A percentile compares a stretch with the other conserved stretches of the same genome.
Evolutionary conservation across 2,329 filamentous ascomycete species (phyloP).

Genomic region (Paradendryphiella salina): DNA sequence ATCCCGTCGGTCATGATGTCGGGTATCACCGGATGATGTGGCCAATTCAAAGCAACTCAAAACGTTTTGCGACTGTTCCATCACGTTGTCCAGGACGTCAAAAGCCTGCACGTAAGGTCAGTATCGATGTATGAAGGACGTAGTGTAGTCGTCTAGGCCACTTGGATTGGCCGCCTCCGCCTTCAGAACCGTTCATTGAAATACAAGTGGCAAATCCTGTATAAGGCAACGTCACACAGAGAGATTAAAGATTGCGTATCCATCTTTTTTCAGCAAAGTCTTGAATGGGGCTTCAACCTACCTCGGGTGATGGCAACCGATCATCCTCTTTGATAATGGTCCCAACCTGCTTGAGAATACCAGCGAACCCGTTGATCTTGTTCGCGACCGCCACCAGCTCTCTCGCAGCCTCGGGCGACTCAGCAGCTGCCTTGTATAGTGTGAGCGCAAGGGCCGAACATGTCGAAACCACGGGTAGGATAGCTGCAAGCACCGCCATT

Average conservation of each 20-base stretch:
- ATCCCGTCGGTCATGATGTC: conserved; percentile 6
- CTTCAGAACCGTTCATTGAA: too few species aligned
- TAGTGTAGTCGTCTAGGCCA: not conserved
- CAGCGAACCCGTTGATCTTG: conserved; percentile 42
- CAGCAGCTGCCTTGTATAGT: conserved; percentile 39
- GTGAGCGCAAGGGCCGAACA: conserved; percentile 41
- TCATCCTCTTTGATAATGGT: conserved; percentile 46
- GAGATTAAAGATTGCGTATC: not conserved
- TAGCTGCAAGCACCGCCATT: conserved; percentile 44
- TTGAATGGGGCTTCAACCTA: conserved; percentile 18
- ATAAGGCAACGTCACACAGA: not conserved
- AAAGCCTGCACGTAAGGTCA: conserved; percentile 33
- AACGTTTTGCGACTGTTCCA: conserved; percentile 36
- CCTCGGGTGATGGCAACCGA: conserved; percentile 42
- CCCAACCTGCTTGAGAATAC: conserved; percentile 46
- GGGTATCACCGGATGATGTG: conserved; percentile 16
- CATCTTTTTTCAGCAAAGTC: not conserved
- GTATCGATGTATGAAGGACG: not conserved
- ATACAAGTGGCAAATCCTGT: not conserved
- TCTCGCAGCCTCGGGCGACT: conserved; percentile 27
- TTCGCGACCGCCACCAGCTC: conserved; percentile 39
- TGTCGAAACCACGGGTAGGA: conserved; percentile 41
- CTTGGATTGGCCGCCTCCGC: not conserved
- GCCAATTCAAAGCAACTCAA: conserved; percentile 36
- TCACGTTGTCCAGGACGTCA: conserved; percentile 40